A percentile compares a stretch with the other conserved stretches of the same genome.
phyloP scores from a whole-genome alignment of 148 eudicot genomes.

The Spergularia bocconei region DNA sequence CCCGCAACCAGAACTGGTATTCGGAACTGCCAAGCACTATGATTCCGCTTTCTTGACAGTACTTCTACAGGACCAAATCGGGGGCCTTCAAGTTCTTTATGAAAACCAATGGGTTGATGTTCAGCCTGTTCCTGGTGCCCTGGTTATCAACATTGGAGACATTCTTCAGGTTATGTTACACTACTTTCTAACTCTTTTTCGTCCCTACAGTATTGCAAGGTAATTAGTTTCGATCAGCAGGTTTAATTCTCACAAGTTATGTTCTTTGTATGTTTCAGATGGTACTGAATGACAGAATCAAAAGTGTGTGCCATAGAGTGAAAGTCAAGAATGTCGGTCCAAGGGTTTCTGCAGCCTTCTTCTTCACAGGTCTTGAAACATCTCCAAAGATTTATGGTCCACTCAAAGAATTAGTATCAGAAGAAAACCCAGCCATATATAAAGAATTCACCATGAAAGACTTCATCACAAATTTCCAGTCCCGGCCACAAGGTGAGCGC shows the following conservation, averaged over 20 bases:
- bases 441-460: constrained; percentile 26
- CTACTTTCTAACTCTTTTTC: too few species aligned
- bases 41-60: constrained; percentile 19
- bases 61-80: constrained; percentile 30
- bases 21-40: constrained; percentile 10
- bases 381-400: constrained; percentile 34
- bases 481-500: constrained; percentile 19
- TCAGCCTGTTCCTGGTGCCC: constrained; percentile 31
- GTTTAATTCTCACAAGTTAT: neutral
- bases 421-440: constrained; percentile 32
- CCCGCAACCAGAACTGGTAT: constrained; percentile 16
- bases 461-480: constrained; percentile 11
- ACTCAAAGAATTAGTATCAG: constrained; percentile 38
- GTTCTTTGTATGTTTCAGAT: constrained; percentile 17
- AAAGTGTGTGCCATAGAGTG: constrained; percentile 41
- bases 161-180: constrained; percentile 37
- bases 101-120: constrained; percentile 39
- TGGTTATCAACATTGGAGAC: constrained; percentile 43
- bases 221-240: too few species aligned
- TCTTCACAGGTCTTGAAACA: constrained; percentile 15
- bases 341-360: constrained; percentile 41
- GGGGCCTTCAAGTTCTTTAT: constrained; percentile 48
- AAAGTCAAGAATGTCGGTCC: constrained; percentile 31
- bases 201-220: too few species aligned
- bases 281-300: constrained; percentile 32